Base-by-base conservation (phyloP, 2,329 filamentous ascomycete species). In the Nothophoma quercina region DNA sequence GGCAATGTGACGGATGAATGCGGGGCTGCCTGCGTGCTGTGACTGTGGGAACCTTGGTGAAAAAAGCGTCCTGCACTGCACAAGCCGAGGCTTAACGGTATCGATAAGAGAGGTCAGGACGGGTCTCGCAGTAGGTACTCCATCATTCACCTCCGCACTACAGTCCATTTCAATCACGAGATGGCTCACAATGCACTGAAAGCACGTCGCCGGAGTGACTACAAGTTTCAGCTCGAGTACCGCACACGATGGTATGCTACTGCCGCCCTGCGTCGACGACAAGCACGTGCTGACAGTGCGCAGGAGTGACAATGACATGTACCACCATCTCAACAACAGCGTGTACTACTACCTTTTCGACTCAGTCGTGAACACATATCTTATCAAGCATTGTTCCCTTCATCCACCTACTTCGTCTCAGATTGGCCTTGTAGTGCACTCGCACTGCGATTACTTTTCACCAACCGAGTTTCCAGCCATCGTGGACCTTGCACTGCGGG, bases 251-350 rank as follows among this genome's bases (percentile, higher is more conserved):
- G 93, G 92, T 92, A 66, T n/a, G 56, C n/a, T 19, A 19, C 22
- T 29, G 9, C 18, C 40, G 9, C 18, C 40, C 22, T 22, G 13
- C 33, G 28, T 16, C 15, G 29, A 16, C 18, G 2, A 18, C 15
- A 15, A 8, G 18, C 32, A 2, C 8, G 10, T 16, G 32, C 59
- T 67, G 22, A 67, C 60, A 26, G 19, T 33, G 21, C 10, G 34
- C 26, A 48, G 91, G 91, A 87, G 85, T 72, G 92, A 96, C 75
- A 96, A 96, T 71, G 92, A 96, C 78, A 95, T 96, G 90, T 96
- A 95, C 75, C 83, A 90, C 55, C 93, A 98, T 72, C 86, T 96
- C 81, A 96, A 96, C 78, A 96, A 96, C 71, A 89, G 87, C 32
- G 83, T 95, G 46, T 96, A 96, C 75, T 90, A 90, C 65, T 88